These are phyloP conservation scores for Mycosphaerella sp. DNA, from an alignment of 2,329 filamentous ascomycete species.

Conservation along the genomic window DNA sequence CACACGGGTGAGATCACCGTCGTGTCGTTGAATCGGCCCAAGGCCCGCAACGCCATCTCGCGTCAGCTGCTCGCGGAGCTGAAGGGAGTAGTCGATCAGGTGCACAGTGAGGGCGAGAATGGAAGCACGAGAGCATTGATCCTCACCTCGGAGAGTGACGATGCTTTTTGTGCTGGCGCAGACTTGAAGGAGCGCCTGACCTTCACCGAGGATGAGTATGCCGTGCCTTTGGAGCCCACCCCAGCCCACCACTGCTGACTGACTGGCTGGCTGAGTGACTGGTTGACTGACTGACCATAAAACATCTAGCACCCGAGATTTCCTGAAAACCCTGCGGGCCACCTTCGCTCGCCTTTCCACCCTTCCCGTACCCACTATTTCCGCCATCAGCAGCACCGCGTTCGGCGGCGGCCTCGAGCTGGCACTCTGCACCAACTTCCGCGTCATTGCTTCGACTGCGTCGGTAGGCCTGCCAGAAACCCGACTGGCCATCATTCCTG, in stretches of 20 bases:
- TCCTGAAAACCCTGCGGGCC: constrained; percentile 67
- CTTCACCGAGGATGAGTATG: constrained; percentile 73
- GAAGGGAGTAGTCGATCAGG: constrained; percentile 62
- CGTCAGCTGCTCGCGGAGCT: constrained; percentile 66
- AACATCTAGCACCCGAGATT: constrained; percentile 60
- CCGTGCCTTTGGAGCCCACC: background rate
- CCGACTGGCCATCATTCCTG: constrained; percentile 85
- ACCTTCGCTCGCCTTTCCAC: constrained; percentile 67
- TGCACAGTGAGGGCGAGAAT: constrained; percentile 53
- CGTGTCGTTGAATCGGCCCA: constrained; percentile 77
- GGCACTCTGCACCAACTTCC: constrained; percentile 80
- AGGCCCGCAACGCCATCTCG: constrained; percentile 87
- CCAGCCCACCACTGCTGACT: background rate
- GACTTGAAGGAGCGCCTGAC: constrained; percentile 81
- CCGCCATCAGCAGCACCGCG: constrained; percentile 75
- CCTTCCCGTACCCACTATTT: constrained; percentile 84
- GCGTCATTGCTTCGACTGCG: constrained; percentile 74
- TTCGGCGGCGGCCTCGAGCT: constrained; percentile 93
- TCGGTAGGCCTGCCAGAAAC: constrained; percentile 84
- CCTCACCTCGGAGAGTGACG: constrained; percentile 75
- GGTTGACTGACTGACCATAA: constrained; percentile 1
- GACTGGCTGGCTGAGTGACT: background rate
- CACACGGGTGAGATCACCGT: constrained; percentile 79
- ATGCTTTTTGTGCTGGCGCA: constrained; percentile 87
- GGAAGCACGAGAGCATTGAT: constrained; percentile 71